Percentiles rank a stretch among this genome's conserved stretches.
These are phyloP conservation scores for Phaffomyces opuntiae DNA, from an alignment of 805 yeast genomes.

Conservation along the genomic window DNA sequence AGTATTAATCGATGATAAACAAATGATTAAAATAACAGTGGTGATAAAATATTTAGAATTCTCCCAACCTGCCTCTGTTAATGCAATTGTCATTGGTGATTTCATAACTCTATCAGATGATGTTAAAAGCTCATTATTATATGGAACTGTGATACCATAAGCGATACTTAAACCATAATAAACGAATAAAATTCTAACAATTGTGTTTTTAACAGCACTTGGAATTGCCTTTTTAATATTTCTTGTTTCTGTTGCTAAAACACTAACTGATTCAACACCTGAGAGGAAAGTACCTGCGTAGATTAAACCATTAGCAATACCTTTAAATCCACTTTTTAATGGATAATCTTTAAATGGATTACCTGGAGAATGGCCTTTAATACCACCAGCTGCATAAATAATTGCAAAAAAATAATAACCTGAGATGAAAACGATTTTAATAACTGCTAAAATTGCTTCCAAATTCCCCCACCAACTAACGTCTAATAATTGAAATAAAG, in stretches of 20 bases:
- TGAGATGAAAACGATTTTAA: conserved; percentile 39
- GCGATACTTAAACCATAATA: conserved; percentile 38
- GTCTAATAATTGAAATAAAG: conserved; percentile 43
- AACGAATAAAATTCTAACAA: conserved; percentile 56
- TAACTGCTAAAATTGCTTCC: conserved; percentile 45
- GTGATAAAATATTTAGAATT: conserved; percentile 63
- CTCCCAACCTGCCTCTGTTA: conserved; percentile 58
- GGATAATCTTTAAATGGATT: conserved; percentile 29
- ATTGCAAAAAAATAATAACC: conserved; percentile 48
- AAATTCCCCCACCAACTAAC: conserved; percentile 51
- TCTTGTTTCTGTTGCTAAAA: conserved; percentile 68
- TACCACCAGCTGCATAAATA: conserved; percentile 37
- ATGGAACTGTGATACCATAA: conserved; percentile 17
- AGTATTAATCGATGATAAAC: conserved; percentile 64
- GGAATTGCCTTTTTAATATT: conserved; percentile 69
- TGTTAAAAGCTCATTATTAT: conserved; percentile 45
- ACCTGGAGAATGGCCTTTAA: conserved; percentile 26
- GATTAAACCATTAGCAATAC: conserved; percentile 54
- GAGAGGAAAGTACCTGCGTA: conserved; percentile 71
- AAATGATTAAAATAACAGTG: conserved; percentile 57
- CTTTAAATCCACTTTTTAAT: conserved; percentile 41
- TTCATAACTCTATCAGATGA: conserved; percentile 33
- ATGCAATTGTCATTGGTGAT: conserved; percentile 70
- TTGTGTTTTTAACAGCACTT: conserved; percentile 58
- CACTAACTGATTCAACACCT: conserved; percentile 71